Evolutionary conservation across 164 flowering plant species (phyloP).

Genomic region (Macadamia integrifolia): DNA sequence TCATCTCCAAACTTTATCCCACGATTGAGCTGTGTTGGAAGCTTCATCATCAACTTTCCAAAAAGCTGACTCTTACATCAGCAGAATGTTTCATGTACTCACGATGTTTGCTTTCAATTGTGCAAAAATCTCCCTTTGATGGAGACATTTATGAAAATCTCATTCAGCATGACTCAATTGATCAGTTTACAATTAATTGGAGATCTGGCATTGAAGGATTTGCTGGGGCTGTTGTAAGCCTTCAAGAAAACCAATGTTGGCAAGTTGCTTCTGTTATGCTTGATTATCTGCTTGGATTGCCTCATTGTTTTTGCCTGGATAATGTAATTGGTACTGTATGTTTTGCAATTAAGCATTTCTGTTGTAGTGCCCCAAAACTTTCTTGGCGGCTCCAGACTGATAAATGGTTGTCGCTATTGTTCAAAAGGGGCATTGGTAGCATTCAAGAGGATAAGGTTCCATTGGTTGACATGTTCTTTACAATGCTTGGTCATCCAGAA

Average conservation of each 20-base stretch:
- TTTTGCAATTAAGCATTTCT: slow-evolving; percentile 46
- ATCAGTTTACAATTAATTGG: slow-evolving; percentile 38
- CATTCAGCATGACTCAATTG: slow-evolving; percentile 15
- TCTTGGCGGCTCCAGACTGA: slow-evolving; percentile 72
- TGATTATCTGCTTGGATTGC: slow-evolving; percentile 63
- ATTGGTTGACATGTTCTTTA: slow-evolving; percentile 48
- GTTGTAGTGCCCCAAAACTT: slow-evolving; percentile 61
- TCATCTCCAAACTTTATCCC: slow-evolving; percentile 48
- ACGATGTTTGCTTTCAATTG: slow-evolving; percentile 47
- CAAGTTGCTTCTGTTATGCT: slow-evolving; percentile 66
- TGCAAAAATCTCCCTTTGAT: slow-evolving; percentile 16
- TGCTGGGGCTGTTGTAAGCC: slow-evolving; percentile 31
- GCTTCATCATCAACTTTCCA: slow-evolving; percentile 63
- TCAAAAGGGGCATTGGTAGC: slow-evolving; percentile 40
- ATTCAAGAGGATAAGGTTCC: slow-evolving; percentile 34
- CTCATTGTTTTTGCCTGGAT: slow-evolving; percentile 41
- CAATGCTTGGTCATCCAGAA: slow-evolving; percentile 68
- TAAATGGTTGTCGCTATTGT: slow-evolving; percentile 60
- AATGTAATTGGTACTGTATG: slow-evolving; percentile 45
- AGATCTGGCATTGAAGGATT: slow-evolving; percentile 50
- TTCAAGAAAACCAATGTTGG: slow-evolving; percentile 69
- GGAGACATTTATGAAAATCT: slow-evolving; percentile 24
- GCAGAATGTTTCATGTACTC: slow-evolving; percentile 55
- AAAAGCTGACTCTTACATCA: slow-evolving; percentile 40
- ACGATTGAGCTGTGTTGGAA: slow-evolving; percentile 72